phyloP scores from a whole-genome alignment of 2,329 filamentous ascomycete species.

The Paracamarosporium sp. region DNA sequence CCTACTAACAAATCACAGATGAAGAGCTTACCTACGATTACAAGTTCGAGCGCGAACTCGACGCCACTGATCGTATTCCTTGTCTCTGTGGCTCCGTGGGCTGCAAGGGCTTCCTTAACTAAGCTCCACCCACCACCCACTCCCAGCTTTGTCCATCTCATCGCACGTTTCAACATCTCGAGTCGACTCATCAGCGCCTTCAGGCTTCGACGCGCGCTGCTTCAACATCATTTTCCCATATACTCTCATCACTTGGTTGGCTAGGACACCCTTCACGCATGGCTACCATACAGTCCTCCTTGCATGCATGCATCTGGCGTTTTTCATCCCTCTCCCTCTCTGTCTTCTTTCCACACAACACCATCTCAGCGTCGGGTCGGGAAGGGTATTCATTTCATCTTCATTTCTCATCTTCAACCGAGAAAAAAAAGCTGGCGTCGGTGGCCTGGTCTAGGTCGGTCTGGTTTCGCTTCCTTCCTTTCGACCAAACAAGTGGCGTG shows the following conservation, averaged over 20 bases:
- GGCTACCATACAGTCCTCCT: neutral
- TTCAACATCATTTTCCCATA: constrained; percentile 1
- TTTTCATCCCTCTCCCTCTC: neutral
- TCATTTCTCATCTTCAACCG: neutral
- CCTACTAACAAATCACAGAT: constrained; percentile 63
- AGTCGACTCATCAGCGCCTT: neutral
- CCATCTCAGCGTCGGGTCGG: neutral
- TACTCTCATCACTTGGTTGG: neutral
- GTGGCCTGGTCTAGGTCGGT: too few relatives aligned
- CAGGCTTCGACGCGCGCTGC: neutral
- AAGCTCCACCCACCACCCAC: constrained; percentile 41
- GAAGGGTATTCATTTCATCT: neutral
- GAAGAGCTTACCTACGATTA: constrained; percentile 99
- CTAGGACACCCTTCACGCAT: neutral
- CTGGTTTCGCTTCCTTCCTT: too few relatives aligned
- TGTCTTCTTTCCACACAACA: neutral
- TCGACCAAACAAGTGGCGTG: too few relatives aligned
- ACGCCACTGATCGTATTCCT: constrained; percentile 92
- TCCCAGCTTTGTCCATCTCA: neutral
- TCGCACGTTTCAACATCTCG: constrained; percentile 3
- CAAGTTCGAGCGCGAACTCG: constrained; percentile 98
- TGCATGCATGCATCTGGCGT: constrained; percentile 3
- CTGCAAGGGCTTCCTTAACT: constrained; percentile 99
- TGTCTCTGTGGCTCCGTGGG: constrained; percentile 95
- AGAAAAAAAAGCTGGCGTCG: too few relatives aligned